Evolutionary conservation across 768 basidiomycete species (phyloP), one percentile per base, ranked within the genome.

Genomic region (Panaeolus cyanescens): DNA sequence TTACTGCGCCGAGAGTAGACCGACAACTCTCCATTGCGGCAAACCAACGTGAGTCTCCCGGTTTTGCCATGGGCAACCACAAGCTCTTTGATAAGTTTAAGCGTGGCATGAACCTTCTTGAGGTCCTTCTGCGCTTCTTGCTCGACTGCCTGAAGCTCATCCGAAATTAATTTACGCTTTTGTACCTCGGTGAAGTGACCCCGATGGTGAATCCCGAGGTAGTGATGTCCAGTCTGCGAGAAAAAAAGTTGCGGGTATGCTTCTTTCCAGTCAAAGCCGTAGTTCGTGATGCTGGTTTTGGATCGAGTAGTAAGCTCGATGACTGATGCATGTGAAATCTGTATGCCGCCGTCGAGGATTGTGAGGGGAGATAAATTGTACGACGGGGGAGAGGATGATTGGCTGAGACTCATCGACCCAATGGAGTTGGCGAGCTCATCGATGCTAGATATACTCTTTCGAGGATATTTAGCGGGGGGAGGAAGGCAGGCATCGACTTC

Each of bases 241-340:
- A 92, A 80, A 68, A 82, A 87, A 12, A 91, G 72, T 68, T 91
- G 90, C 0, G 86, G 83, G 69, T 85, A 90, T 1, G 77, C 74
- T 12, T 89, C 87, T 30, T 67, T 74, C 88, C 88, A 91, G 66
- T 88, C 76, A 60, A 77, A 75, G 4, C 69, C 65, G 8, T 63
- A 42, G 32, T 20, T 56, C 32, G 59, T 61, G 34, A 68, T 65
- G 53, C 68, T 74, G 15, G 58, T 69, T 30, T 71, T 67, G 6
- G 79, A 76, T 33, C 79, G 76, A 2, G 84, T 84, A 17, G 77
- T 77, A 19, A 85, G 67, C 65, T 85, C 83, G 33, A 85, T 67
- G 55, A 82, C 72, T 5, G 79, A 67, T 0, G 79, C 73, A 36
- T 81, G 74, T 0, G 81, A 74, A n/a, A 82, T 76, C 32, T 75